Evolutionary conservation across 805 yeast genomes (phyloP).

Genomic region (Sungouiella thailandica): DNA sequence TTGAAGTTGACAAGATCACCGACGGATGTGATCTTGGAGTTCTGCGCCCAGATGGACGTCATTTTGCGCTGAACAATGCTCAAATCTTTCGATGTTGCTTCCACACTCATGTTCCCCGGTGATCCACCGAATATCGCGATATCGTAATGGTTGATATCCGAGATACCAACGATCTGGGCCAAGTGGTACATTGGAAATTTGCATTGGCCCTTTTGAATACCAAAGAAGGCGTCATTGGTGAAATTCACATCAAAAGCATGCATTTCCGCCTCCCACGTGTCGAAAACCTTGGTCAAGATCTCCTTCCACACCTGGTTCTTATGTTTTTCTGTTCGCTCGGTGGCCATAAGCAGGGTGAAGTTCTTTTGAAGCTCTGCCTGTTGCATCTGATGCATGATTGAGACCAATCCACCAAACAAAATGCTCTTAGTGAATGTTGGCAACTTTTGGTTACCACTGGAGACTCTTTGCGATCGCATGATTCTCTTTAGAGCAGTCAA

Average conservation of each 20-base stretch:
- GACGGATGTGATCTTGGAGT: constrained; percentile 8
- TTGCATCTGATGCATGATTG: constrained; percentile 68
- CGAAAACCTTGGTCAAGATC: constrained; percentile 61
- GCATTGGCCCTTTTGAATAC: constrained; percentile 33
- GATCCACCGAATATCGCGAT: constrained; percentile 77
- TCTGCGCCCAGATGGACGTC: constrained; percentile 25
- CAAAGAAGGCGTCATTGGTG: constrained; percentile 6
- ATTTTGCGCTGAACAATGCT: constrained; percentile 30
- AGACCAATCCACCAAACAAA: constrained; percentile 59
- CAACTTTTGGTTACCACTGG: constrained; percentile 7
- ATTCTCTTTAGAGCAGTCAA: constrained; percentile 12
- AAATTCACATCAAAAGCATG: constrained; percentile 4
- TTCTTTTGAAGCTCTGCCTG: constrained; percentile 61
- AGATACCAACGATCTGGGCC: constrained; percentile 56
- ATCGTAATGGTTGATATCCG: constrained; percentile 73
- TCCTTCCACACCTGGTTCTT: constrained; percentile 53
- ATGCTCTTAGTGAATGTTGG: constrained; percentile 61
- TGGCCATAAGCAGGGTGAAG: constrained; percentile 25
- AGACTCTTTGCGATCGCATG: constrained; percentile 11
- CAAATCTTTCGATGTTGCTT: constrained; percentile 32
- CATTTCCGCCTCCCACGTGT: constrained; percentile 58
- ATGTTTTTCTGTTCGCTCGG: constrained; percentile 21
- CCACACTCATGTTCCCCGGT: constrained; percentile 55
- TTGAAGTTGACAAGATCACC: constrained; percentile 29
- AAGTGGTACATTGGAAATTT: constrained; percentile 66